phyloP scores from a whole-genome alignment of 2,329 filamentous ascomycete genomes.

The Pyrenophora teres region DNA sequence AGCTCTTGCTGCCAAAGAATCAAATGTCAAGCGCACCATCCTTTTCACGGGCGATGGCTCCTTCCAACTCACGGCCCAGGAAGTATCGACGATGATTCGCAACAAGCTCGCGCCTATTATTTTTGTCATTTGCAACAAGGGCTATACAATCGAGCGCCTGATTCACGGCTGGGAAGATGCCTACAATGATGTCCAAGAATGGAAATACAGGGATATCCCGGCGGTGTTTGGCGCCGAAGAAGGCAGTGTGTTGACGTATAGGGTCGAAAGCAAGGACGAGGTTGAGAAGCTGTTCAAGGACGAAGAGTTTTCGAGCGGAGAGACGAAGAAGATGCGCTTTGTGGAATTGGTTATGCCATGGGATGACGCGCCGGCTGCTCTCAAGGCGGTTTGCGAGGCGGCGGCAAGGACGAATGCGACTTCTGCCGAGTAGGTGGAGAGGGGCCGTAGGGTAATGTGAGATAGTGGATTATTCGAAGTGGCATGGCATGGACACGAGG shows the following conservation, averaged over 20 bases:
- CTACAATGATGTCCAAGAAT: constrained; percentile 81
- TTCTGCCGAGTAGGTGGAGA: constrained; percentile 17
- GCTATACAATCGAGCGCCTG: constrained; percentile 86
- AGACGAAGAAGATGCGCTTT: constrained; percentile 63
- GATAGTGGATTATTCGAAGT: not conserved
- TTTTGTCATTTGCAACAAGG: constrained; percentile 85
- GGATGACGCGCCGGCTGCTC: constrained; percentile 73
- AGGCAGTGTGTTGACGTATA: constrained; percentile 64
- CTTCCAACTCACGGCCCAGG: constrained; percentile 83
- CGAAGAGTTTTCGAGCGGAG: constrained; percentile 59
- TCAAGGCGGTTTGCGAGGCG: constrained; percentile 72
- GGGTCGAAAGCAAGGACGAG: constrained; percentile 71
- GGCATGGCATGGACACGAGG: not conserved
- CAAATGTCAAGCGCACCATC: constrained; percentile 67
- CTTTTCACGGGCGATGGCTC: constrained; percentile 89
- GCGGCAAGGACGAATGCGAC: constrained; percentile 67
- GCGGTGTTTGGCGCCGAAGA: constrained; percentile 68
- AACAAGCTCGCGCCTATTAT: constrained; percentile 77
- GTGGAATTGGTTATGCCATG: constrained; percentile 83
- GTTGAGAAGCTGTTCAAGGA: constrained; percentile 69
- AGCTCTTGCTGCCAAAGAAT: constrained; percentile 74
- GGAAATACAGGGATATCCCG: constrained; percentile 73
- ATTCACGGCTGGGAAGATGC: constrained; percentile 80
- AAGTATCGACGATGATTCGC: constrained; percentile 81
- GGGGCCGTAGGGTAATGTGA: not conserved